phyloP scores from a whole-genome alignment of 768 basidiomycete genomes.

The Aureoboletus auriporus region DNA sequence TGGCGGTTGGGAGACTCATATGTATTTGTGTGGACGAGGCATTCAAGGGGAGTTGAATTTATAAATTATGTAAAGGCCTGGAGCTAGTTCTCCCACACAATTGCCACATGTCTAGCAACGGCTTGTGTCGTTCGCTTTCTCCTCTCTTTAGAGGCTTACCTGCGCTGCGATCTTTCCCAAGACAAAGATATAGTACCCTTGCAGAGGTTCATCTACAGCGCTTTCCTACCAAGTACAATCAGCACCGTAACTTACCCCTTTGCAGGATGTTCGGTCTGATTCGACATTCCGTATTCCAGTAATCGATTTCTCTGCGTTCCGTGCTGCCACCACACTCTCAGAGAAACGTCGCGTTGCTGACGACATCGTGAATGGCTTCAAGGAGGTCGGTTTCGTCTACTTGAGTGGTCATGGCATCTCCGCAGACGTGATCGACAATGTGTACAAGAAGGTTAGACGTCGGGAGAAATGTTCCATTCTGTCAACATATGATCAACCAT shows the following conservation, averaged over 20 bases:
- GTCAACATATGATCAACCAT: background rate
- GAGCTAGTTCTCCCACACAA: no score
- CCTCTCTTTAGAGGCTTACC: constrained; percentile 4
- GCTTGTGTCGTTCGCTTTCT: constrained; percentile 12
- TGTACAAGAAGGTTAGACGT: constrained; percentile 73
- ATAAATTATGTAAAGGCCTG: no score
- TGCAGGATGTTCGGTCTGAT: constrained; percentile 34
- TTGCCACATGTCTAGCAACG: no score
- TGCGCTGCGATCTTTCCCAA: constrained; percentile 1
- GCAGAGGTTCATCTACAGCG: constrained; percentile 18
- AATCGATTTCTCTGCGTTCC: constrained; percentile 73
- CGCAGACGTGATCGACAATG: constrained; percentile 47
- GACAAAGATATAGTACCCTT: constrained; percentile 20
- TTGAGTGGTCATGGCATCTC: constrained; percentile 71
- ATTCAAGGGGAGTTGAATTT: no score
- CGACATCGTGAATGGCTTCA: constrained; percentile 73
- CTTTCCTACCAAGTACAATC: no score
- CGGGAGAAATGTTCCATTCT: no score
- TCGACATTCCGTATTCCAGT: constrained; percentile 63
- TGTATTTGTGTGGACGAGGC: no score
- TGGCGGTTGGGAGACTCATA: no score
- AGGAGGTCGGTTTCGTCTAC: constrained; percentile 78
- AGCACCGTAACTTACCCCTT: no score
- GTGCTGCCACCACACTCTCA: constrained; percentile 40
- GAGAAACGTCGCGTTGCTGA: constrained; percentile 63